These are phyloP conservation scores for Aspergillus biplanus DNA, from an alignment of 495 filamentous ascomycete genomes.

Conservation along the genomic window DNA sequence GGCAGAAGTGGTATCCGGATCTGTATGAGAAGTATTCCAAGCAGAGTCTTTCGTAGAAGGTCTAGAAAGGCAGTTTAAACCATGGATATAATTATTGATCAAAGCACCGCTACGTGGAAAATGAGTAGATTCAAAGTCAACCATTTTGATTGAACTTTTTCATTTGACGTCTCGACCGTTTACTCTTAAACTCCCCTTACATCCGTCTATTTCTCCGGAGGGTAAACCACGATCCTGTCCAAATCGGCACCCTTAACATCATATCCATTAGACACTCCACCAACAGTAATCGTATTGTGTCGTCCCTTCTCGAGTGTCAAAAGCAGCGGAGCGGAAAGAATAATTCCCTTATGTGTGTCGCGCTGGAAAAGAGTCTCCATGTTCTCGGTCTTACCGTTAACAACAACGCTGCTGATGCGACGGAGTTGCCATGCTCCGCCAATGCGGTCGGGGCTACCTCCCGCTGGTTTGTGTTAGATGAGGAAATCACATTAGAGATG, in stretches of 20 bases:
- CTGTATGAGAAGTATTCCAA: conserved; percentile 54
- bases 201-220: conserved; percentile 18
- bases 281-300: conserved; percentile 30
- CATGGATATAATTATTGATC: neutral
- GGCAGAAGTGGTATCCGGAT: conserved; percentile 82
- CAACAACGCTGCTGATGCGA: conserved; percentile 32
- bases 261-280: conserved; percentile 28
- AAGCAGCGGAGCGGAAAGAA: conserved; percentile 31
- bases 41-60: neutral
- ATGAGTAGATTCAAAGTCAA: too few species aligned
- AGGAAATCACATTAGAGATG: neutral
- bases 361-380: conserved; percentile 30
- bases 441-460: conserved; percentile 31
- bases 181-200: too few species aligned
- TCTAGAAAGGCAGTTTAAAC: too few species aligned
- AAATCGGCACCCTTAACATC: conserved; percentile 32
- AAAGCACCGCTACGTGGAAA: neutral
- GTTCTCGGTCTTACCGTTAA: conserved; percentile 28
- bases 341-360: conserved; percentile 34
- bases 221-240: conserved; percentile 34
- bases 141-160: too few species aligned
- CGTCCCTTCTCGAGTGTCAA: conserved; percentile 31
- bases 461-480: conserved; percentile 23
- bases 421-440: conserved; percentile 32
- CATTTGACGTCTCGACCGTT: too few species aligned